Conservation (phyloP, 1,284 basidiomycete species). For the Rhodotorula sp. region DNA sequence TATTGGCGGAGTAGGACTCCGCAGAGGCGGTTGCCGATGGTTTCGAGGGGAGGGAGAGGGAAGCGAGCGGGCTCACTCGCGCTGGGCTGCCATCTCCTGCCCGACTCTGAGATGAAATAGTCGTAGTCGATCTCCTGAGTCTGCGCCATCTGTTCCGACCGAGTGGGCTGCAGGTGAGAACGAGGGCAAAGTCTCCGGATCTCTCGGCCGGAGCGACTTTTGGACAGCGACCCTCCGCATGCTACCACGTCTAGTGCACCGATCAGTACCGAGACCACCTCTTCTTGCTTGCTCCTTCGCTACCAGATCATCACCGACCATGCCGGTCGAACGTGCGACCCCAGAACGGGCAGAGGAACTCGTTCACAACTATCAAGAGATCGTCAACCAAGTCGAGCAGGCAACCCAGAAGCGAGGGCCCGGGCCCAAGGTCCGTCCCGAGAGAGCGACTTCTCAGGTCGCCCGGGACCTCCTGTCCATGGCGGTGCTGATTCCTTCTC, state of each 20-base stretch:
- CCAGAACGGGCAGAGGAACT: slow-evolving; percentile 50
- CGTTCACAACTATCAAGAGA: slow-evolving; percentile 49
- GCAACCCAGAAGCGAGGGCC: slow-evolving; percentile 32
- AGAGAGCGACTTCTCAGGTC: background rate
- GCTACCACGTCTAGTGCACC: background rate
- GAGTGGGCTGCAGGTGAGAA: background rate
- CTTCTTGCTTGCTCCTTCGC: background rate
- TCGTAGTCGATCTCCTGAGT: slow-evolving; percentile 35
- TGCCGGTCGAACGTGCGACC: slow-evolving; percentile 25
- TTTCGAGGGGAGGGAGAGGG: background rate
- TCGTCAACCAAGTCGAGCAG: slow-evolving; percentile 48
- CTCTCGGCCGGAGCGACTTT: background rate
- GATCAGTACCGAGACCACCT: background rate
- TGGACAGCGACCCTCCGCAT: background rate
- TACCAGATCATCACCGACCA: background rate
- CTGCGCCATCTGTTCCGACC: background rate
- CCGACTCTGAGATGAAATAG: slow-evolving; percentile 43
- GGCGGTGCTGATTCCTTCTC: background rate
- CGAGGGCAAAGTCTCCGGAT: no score
- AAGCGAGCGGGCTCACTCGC: slow-evolving; percentile 42
- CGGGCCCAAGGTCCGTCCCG: slow-evolving; percentile 1
- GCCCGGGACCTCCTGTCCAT: background rate
- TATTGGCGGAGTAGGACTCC: no score
- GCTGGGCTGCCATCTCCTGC: slow-evolving; percentile 42
- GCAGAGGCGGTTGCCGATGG: no score